Evolutionary conservation across 345 rosid genomes (phyloP), one percentile per base, ranked within the genome.

Genomic region (Syzygium aromaticum): DNA sequence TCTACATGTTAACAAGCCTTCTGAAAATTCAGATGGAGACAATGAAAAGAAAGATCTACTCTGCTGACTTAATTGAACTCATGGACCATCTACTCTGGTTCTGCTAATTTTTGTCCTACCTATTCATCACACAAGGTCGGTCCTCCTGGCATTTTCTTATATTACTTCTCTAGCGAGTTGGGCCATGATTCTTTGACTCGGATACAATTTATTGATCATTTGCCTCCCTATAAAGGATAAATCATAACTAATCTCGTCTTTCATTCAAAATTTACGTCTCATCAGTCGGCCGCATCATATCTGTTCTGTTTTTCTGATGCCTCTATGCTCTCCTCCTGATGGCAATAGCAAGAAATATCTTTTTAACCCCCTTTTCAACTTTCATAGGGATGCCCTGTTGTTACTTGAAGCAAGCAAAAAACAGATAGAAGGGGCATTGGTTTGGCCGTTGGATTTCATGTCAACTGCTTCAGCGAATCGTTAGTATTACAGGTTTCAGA

Each of bases 1-100:
- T 12, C 61, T 84, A 25, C 89, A 80, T 12, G 91, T 89, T 91
- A 86, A 83, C 85, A 30, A 83, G 87, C 52, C 87, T 25, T 51
- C 85, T 63, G 54, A 59, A 84, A 86, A 63, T 52, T 64, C 83
- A 28, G 90, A 59, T 38, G 82, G 2, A 5, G 49, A 73, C 21
- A 19, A 38, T 28, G 91, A 86, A 88, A 88, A 86, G 52, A 84
- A 78, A 7, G n/a, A 84, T 12, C 33, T 7, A 28, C 23, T 33
- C 78, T 4, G 46, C 78, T 21, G 23, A 67, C 46, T 67, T 0
- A 33, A 46, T 67, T 67, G 46, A 67, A 33, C 46, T 67, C 12
- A 33, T 33, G 78, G 78, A 67, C 23, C 23, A 7, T 67, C 46
- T 0, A 16, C 46, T 33, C 78, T 67, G 78, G 78, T 67, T 33